Conservation (phyloP, 345 rosid species). For the Camelina laxa region DNA sequence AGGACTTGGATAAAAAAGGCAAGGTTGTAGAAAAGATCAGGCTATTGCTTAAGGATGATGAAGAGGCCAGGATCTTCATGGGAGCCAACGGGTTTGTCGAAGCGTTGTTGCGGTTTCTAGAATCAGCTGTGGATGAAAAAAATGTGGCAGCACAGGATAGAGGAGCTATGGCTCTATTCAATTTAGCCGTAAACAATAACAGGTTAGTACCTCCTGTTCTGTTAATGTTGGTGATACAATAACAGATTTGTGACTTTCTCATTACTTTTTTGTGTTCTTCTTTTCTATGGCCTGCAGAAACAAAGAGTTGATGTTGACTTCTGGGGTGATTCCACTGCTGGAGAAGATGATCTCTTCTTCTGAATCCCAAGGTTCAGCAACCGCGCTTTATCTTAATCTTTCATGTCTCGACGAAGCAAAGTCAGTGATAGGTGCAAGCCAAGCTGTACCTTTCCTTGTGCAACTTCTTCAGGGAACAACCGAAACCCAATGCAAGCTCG, state of each 20-base stretch:
- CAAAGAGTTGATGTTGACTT: conserved; percentile 80
- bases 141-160: conserved; percentile 60
- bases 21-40: conserved; percentile 73
- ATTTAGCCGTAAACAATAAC: conserved; percentile 94
- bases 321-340: conserved; percentile 65
- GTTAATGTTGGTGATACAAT: conserved; percentile 12
- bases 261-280: conserved; percentile 2
- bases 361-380: conserved; percentile 63
- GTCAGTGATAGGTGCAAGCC: conserved; percentile 75
- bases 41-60: conserved; percentile 82
- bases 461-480: conserved; percentile 59
- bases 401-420: conserved; percentile 85
- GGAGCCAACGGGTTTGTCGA: conserved; percentile 91
- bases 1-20: conserved; percentile 57
- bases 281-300: conserved; percentile 56
- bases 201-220: conserved; percentile 56
- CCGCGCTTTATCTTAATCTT: conserved; percentile 90
- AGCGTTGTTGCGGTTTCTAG: conserved; percentile 68
- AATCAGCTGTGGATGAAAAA: conserved; percentile 58
- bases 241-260: conserved; percentile 12
- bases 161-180: conserved; percentile 97
- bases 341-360: conserved; percentile 76
- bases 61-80: conserved; percentile 84
- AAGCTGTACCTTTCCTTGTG: conserved; percentile 79
- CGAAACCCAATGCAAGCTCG: conserved; percentile 81